Evolutionary conservation across 1,139 yeast genomes (phyloP).

Genomic region (Saccharomyces pastorianus): DNA sequence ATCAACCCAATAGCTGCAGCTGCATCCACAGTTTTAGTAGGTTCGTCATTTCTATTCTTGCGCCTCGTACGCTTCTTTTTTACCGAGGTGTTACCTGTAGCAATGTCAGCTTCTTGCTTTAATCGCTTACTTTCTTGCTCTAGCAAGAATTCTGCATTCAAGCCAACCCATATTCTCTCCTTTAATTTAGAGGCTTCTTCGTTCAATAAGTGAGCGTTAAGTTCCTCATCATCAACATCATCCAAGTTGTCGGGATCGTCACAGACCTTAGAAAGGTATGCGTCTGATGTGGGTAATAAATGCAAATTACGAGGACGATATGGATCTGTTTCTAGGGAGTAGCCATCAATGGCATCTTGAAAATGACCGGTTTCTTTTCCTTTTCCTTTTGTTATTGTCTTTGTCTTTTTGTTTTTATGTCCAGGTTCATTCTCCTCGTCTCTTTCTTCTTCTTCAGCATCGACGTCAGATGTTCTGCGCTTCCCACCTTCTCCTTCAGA

Average conservation of each 20-base stretch:
- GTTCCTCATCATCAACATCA: constrained; percentile 78
- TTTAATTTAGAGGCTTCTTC: constrained; percentile 62
- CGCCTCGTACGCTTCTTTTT: constrained; percentile 36
- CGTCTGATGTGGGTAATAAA: constrained; percentile 47
- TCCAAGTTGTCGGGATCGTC: constrained; percentile 57
- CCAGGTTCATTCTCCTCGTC: too few species aligned
- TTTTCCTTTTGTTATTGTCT: too few species aligned
- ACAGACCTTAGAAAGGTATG: constrained; percentile 44
- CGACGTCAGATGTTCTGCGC: neutral
- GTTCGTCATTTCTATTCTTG: constrained; percentile 12
- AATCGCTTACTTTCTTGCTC: constrained; percentile 81
- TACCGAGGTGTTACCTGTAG: constrained; percentile 64
- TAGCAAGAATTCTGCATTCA: constrained; percentile 75
- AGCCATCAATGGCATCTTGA: constrained; percentile 30
- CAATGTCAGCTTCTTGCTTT: constrained; percentile 77
- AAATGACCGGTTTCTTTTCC: constrained; percentile 5
- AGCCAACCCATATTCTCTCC: constrained; percentile 79
- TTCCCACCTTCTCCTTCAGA: constrained; percentile 6
- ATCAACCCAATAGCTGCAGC: constrained; percentile 14
- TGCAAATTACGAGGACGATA: constrained; percentile 51
- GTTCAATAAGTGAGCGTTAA: constrained; percentile 49
- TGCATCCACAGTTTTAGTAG: constrained; percentile 6
- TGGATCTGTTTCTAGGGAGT: constrained; percentile 30
- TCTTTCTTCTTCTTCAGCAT: too few species aligned
- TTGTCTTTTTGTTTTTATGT: too few species aligned